phyloP scores from a whole-genome alignment of 78 protist species.

The Bigelowiella natans region DNA sequence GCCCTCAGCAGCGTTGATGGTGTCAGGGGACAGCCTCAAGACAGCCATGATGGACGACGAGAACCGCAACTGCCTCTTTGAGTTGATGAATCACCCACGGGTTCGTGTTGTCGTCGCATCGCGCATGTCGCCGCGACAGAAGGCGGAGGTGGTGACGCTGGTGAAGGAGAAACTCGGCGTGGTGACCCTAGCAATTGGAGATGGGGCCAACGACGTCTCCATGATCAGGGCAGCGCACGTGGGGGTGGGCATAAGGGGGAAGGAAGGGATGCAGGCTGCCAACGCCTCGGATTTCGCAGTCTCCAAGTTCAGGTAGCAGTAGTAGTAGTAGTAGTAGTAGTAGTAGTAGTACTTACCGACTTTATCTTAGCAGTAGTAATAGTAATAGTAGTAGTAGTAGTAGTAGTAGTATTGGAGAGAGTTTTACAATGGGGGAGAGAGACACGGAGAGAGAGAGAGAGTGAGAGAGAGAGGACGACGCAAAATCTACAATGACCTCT shows the following conservation, averaged over 20 bases:
- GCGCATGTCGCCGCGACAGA: background rate
- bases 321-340: too few relatives aligned
- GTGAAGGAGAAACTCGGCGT: background rate
- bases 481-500: too few relatives aligned
- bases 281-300: constrained; percentile 49
- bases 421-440: too few relatives aligned
- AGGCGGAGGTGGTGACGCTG: background rate
- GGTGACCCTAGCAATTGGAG: constrained; percentile 62
- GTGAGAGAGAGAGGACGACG: too few relatives aligned
- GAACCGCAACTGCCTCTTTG: background rate
- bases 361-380: too few relatives aligned
- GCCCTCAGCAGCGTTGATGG: background rate
- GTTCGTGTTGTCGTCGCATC: background rate
- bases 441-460: too few relatives aligned
- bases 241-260: constrained; percentile 62
- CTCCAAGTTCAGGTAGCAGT: constrained; percentile 32
- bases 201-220: constrained; percentile 79
- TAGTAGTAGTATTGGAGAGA: too few relatives aligned
- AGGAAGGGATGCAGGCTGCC: constrained; percentile 58
- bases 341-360: too few relatives aligned
- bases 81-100: background rate
- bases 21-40: background rate
- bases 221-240: constrained; percentile 61
- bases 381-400: too few relatives aligned
- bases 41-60: background rate